Percentiles rank a stretch among this genome's conserved stretches.
Conservation (phyloP, 1,284 basidiomycete species). For the Agroathelia rolfsii region DNA sequence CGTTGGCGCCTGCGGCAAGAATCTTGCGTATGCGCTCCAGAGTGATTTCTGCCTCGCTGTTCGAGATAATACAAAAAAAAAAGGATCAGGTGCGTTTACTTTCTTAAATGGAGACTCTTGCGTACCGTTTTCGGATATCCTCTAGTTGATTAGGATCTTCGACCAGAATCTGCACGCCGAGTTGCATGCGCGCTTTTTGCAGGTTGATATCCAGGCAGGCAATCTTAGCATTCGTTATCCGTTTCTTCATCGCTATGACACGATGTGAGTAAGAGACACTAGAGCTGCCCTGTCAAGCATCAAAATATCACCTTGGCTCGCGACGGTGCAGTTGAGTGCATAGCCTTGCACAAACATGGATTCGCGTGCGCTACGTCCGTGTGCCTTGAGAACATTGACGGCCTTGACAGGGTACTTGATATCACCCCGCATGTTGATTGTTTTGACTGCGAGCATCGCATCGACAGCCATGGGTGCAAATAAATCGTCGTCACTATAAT, state of each 20-base stretch:
- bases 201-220: slow-evolving; percentile 98
- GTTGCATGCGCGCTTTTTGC: slow-evolving; percentile 94
- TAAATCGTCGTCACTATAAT: slow-evolving; percentile 84
- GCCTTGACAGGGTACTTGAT: slow-evolving; percentile 99
- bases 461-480: slow-evolving; percentile 99
- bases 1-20: slow-evolving; percentile 91
- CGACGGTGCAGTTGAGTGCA: slow-evolving; percentile 97
- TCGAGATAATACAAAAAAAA: slow-evolving; percentile 7
- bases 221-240: slow-evolving; percentile 90
- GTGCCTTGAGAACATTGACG: slow-evolving; percentile 98
- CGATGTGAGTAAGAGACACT: too few relatives aligned
- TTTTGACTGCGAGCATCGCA: slow-evolving; percentile 97
- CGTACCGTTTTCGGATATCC: slow-evolving; percentile 85
- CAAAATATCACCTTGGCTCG: slow-evolving; percentile 96
- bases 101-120: slow-evolving; percentile 5
- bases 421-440: slow-evolving; percentile 90
- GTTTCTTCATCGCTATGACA: slow-evolving; percentile 97
- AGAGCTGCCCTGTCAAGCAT: too few relatives aligned
- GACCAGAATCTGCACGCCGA: slow-evolving; percentile 96
- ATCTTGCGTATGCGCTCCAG: slow-evolving; percentile 96
- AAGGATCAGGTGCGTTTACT: slow-evolving; percentile 3
- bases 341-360: slow-evolving; percentile 95
- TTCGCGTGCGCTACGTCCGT: slow-evolving; percentile 93
- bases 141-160: slow-evolving; percentile 97
- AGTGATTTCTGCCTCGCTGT: slow-evolving; percentile 91